phyloP scores from a whole-genome alignment of 78 protist species.

The Speleostelium caveatum region DNA sequence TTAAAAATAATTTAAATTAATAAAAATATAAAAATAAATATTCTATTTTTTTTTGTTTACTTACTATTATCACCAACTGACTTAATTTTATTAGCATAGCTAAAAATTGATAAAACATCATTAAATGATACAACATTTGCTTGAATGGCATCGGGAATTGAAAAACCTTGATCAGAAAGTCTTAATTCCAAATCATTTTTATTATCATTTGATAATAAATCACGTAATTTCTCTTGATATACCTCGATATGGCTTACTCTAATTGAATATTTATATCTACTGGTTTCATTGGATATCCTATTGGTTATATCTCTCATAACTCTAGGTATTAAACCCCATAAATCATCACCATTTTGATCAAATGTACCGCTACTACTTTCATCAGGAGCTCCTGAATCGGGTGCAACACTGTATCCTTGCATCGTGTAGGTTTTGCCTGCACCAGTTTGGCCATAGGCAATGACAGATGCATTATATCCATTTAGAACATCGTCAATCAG shows the following conservation, averaged over 20 bases:
- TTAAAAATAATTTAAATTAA: background rate
- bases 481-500: constrained; percentile 8
- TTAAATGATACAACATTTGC: background rate
- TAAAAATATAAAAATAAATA: too few species aligned
- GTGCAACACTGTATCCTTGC: background rate
- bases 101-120: background rate
- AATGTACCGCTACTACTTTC: background rate
- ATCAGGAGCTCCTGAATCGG: background rate
- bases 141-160: background rate
- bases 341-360: background rate
- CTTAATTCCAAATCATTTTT: constrained; percentile 12
- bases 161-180: constrained; percentile 20
- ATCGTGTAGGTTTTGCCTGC: constrained; percentile 82
- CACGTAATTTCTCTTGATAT: constrained; percentile 45
- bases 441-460: constrained; percentile 76
- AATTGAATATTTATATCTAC: background rate
- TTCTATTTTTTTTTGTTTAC: too few species aligned
- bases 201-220: constrained; percentile 7
- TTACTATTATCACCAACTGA: background rate
- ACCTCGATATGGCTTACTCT: constrained; percentile 29
- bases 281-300: background rate
- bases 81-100: background rate
- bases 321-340: constrained; percentile 68
- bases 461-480: constrained; percentile 74
- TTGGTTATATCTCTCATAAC: constrained; percentile 3